Evolutionary conservation across 1,284 basidiomycete genomes (phyloP), one percentile per base, ranked within the genome.

Genomic region (Malassezia obtusa): DNA sequence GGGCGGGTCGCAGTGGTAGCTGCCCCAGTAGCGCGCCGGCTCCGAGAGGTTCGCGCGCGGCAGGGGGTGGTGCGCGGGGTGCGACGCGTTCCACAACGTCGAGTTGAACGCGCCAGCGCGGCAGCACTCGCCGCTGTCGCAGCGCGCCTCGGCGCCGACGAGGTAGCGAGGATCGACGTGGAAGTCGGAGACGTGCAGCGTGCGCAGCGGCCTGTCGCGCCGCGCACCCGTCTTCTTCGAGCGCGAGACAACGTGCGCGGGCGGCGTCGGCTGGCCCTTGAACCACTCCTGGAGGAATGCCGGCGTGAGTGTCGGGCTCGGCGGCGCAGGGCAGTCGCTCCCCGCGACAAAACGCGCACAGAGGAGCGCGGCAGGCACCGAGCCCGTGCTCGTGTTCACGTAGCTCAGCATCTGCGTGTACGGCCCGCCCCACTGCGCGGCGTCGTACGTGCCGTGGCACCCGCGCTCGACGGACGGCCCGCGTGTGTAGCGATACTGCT

Each of bases 141-240:
- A 87, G 64, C 84, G 83, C 10, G 81, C 84, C 73, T 88, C 86
- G 5, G 83, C 76, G 15, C 83, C 83, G 31, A 81, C 86, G 11
- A 83, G 78, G 68, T 81, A 88, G 28, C 84, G 83, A 80, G 86
- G 82, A 67, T 88, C 86, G 47, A 88, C 75, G 73, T 88, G 86
- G 55, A 86, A 77, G 64, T 88, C 86, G 0, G 84, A 86, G 14
- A 87, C 61, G 65, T 88, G 86, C 41, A 87, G 74, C 1, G 87
- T 82, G 64, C 84, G 85, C 36, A 87, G 75, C 41, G 81, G 78
- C 63, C 83, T 76, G 10, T 83, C 84, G 40, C 81, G 41, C 50
- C 58, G 54, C 8, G 55, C 50, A 1, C 56, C 55, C 21, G 54
- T 56, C 24, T 62, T 60, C 33, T 46, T 41, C 3, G 49, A 19